Evolutionary conservation across 2,329 filamentous ascomycete genomes (phyloP).

Genomic region (Fusarium paranaense): DNA sequence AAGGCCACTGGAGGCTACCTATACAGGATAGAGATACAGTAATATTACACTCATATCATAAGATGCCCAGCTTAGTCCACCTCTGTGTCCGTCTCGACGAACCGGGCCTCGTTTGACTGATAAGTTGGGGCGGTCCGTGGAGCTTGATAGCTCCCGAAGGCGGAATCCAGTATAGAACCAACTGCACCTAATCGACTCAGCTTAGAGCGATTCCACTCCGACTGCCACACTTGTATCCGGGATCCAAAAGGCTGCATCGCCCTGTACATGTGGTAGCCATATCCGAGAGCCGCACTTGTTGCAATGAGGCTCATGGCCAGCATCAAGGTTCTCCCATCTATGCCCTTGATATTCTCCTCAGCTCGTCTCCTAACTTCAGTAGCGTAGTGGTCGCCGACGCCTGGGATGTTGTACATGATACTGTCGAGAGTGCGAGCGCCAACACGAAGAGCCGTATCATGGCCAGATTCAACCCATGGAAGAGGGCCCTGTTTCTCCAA

Average conservation of each 20-base stretch:
- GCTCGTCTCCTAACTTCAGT: slow-evolving; percentile 52
- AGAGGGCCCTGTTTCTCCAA: slow-evolving; percentile 37
- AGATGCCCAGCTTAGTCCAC: slow-evolving; percentile 44
- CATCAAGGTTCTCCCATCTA: slow-evolving; percentile 49
- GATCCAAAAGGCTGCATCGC: slow-evolving; percentile 59
- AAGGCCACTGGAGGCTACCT: slow-evolving; percentile 13
- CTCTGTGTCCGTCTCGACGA: slow-evolving; percentile 52
- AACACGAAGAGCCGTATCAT: slow-evolving; percentile 39
- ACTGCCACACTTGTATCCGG: slow-evolving; percentile 57
- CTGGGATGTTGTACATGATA: slow-evolving; percentile 50
- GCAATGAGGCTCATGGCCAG: slow-evolving; percentile 50
- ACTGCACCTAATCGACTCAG: slow-evolving; percentile 60
- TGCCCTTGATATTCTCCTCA: slow-evolving; percentile 47
- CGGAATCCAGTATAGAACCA: slow-evolving; percentile 57
- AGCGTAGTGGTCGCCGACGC: slow-evolving; percentile 51
- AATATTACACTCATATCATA: slow-evolving; percentile 28
- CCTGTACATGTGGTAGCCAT: slow-evolving; percentile 55
- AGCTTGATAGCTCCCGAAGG: slow-evolving; percentile 44
- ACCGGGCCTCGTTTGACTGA: slow-evolving; percentile 37
- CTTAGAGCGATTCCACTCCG: slow-evolving; percentile 45
- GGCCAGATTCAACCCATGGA: slow-evolving; percentile 43
- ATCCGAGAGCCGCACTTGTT: slow-evolving; percentile 54
- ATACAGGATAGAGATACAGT: slow-evolving; percentile 32
- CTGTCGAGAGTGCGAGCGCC: slow-evolving; percentile 50
- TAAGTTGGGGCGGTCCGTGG: slow-evolving; percentile 14